Evolutionary conservation across 257 asterid genomes (phyloP).

Genomic region (Ligustrum vulgare): DNA sequence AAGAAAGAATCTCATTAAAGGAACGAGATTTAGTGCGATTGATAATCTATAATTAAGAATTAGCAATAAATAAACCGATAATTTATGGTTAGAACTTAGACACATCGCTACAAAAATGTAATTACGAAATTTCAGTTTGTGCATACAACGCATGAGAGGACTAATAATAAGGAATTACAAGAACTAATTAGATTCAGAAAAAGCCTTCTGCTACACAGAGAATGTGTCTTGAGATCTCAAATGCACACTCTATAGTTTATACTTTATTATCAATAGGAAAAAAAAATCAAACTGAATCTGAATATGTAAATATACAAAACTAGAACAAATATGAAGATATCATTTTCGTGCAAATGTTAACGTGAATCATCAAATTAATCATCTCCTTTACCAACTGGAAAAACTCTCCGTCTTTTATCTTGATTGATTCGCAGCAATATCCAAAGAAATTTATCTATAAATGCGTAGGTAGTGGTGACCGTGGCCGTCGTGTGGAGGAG

Average conservation of each 20-base stretch:
- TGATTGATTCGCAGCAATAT: conserved; percentile 16
- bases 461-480: not conserved
- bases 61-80: not conserved
- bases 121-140: not conserved
- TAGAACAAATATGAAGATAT: not conserved
- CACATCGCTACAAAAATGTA: not conserved
- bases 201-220: not conserved
- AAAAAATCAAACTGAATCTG: too few relatives aligned
- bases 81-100: not conserved
- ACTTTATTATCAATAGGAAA: too few relatives aligned
- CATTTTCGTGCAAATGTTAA: not conserved
- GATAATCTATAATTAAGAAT: not conserved
- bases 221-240: not conserved
- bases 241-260: too few relatives aligned
- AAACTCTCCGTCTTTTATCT: not conserved
- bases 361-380: not conserved
- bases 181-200: not conserved
- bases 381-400: conserved; percentile 23
- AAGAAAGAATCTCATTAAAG: conserved; percentile 13
- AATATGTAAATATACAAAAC: not conserved
- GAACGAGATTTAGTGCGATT: conserved; percentile 1
- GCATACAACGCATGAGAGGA: not conserved
- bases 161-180: not conserved
- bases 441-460: not conserved
- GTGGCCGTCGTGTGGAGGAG: conserved; percentile 4